Evolutionary conservation across 257 asterid species (phyloP), one percentile per base, ranked within the genome.

Genomic region (Perilla frutescens): DNA sequence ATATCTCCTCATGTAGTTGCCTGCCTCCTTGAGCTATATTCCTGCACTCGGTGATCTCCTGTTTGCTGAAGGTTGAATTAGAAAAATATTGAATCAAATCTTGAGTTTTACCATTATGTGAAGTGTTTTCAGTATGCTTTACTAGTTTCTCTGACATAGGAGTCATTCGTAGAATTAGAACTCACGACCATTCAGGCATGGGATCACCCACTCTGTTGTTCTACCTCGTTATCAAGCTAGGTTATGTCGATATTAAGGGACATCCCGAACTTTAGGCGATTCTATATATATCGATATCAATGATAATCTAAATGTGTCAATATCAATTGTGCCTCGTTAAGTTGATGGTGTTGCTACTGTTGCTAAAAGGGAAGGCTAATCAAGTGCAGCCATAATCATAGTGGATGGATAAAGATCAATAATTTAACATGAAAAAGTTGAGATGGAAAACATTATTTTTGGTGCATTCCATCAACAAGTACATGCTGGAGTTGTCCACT

Each of bases 321-420:
- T 11, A 10, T 47, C 6, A 47, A 47, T 47, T 15, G 37, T 34
- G 37, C 3, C 37, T 34, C 37, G 1, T 34, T 34, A 34, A 0
- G 37, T 34, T 1, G 3, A 34, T 34, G 3, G 26, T 20, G 26
- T 4, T 34, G 37, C 3, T 34, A 34, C 3, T 34, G 37, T 34
- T 1, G 37, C 37, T 2, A 4, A 2, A 34, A 34, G 37, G 37
- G 7, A 29, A 56, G 62, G 8, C 34, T 4, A 55, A 26, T 26
- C 3, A 60, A 60, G 47, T 37, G 13, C 6, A n/a, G 31, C 48
- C 66, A 60, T 60, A 39, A n/a, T 60, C n/a, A 20, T 34, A 60
- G 66, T 60, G 66, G 29, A 37, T 37, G 47, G 66, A 20, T 34
- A 13, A n/a, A 37, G 47, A 60, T n/a, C 31, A 36, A 60, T 32